Evolutionary conservation across 345 rosid genomes (phyloP).

Genomic region (Populus davidiana): DNA sequence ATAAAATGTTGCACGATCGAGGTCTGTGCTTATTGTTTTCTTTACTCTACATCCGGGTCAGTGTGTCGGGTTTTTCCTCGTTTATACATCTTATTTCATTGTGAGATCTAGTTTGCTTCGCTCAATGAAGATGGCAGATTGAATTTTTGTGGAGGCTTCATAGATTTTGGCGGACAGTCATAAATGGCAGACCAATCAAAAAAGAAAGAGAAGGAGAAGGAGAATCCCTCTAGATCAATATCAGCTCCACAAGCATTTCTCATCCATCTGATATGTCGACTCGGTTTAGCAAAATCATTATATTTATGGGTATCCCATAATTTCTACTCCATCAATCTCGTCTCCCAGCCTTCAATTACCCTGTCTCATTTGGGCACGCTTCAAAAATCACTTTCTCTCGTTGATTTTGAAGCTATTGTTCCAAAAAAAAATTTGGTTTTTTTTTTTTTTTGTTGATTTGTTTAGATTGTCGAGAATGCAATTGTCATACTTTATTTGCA

Average conservation of each 20-base stretch:
- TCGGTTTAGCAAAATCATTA: constrained; percentile 43
- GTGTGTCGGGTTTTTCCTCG: no score
- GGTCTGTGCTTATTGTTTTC: no score
- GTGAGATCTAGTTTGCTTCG: no score
- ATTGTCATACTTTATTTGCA: constrained; percentile 48
- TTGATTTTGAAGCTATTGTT: neutral
- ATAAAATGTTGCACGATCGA: no score
- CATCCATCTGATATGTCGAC: constrained; percentile 42
- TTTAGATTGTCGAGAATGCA: constrained; percentile 46
- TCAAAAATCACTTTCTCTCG: neutral
- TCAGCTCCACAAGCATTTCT: constrained; percentile 28
- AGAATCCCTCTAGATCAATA: constrained; percentile 5
- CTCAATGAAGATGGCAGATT: no score
- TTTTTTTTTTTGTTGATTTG: neutral
- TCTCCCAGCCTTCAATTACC: constrained; percentile 58
- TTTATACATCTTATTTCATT: no score
- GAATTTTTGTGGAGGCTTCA: no score
- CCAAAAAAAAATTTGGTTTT: neutral
- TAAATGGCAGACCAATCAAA: neutral
- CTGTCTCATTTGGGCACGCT: constrained; percentile 58
- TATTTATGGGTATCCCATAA: constrained; percentile 37
- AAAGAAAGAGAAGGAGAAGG: neutral
- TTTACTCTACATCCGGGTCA: no score
- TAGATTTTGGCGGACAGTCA: neutral
- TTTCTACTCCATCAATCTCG: constrained; percentile 45